A percentile compares a stretch with the other conserved stretches of the same genome.
phyloP scores from a whole-genome alignment of 768 basidiomycete genomes.

The Pleurotus tuber-regium region DNA sequence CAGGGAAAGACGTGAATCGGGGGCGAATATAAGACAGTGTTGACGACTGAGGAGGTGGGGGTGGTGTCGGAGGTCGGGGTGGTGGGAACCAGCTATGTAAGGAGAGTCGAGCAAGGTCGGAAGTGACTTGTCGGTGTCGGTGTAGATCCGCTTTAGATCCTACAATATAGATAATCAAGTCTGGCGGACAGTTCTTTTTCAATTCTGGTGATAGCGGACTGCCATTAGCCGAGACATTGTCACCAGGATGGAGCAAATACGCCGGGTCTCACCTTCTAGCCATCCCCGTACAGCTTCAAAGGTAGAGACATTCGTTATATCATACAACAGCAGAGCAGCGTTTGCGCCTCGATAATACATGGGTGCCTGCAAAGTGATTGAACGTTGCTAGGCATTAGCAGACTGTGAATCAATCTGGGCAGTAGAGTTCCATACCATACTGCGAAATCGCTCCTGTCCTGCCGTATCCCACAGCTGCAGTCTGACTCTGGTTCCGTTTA shows the following conservation, averaged over 20 bases:
- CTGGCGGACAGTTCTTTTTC: conserved; percentile 85
- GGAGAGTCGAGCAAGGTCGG: conserved; percentile 80
- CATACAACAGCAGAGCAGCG: conserved; percentile 91
- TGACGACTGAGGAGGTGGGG: conserved; percentile 62
- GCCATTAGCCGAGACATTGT: conserved; percentile 15
- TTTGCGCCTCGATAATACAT: conserved; percentile 97
- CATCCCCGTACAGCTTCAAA: conserved; percentile 92
- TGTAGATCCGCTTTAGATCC: conserved; percentile 88
- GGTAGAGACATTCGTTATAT: conserved; percentile 86
- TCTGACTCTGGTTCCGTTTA: conserved; percentile 83
- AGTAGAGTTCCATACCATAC: conserved; percentile 58
- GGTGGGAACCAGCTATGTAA: conserved; percentile 89
- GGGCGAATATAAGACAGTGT: conserved; percentile 77
- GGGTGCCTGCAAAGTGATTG: conserved; percentile 59
- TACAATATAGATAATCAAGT: conserved; percentile 92
- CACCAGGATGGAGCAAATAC: conserved; percentile 14
- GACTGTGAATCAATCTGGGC: conserved; percentile 12
- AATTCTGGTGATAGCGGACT: conserved; percentile 52
- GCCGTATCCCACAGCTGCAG: conserved; percentile 93
- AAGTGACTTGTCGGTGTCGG: conserved; percentile 69
- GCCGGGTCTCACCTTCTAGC: conserved; percentile 67
- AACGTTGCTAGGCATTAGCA: conserved; percentile 13
- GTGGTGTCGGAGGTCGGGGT: conserved; percentile 63
- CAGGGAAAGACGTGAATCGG: conserved; percentile 71
- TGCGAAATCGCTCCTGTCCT: conserved; percentile 89